These are phyloP conservation scores for Bothriochloa decipiens DNA, from an alignment of 176 grass and related monocot genomes.

Conservation along the genomic window DNA sequence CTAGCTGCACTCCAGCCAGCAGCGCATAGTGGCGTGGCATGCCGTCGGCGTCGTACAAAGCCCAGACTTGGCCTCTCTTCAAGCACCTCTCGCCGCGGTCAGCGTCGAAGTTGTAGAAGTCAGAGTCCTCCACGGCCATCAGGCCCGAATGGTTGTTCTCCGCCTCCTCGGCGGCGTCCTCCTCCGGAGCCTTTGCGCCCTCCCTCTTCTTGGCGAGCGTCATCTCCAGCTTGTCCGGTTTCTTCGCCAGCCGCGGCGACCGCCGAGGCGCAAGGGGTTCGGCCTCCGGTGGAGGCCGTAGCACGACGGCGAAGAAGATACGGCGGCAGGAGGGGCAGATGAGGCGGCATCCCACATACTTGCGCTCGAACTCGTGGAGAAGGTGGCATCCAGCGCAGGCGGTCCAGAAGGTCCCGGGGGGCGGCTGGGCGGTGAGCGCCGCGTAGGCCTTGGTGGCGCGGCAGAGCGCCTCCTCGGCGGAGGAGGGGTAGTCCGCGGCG, in stretches of 20 bases:
- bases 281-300: conserved; percentile 32
- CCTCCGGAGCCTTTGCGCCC: background rate
- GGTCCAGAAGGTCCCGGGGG: conserved; percentile 53
- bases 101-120: conserved; percentile 89
- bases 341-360: conserved; percentile 78
- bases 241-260: conserved; percentile 27
- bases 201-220: too few species aligned
- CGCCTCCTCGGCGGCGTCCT: conserved; percentile 14
- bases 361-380: conserved; percentile 82
- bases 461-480: conserved; percentile 59
- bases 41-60: conserved; percentile 86
- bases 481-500: conserved; percentile 1
- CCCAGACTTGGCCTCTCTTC: conserved; percentile 90
- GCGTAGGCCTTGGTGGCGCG: conserved; percentile 40
- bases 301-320: conserved; percentile 72
- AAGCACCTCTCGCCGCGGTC: conserved; percentile 74
- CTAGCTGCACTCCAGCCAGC: conserved; percentile 53
- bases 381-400: conserved; percentile 77
- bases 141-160: conserved; percentile 42
- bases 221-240: too few species aligned
- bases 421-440: conserved; percentile 52
- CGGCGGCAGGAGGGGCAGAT: conserved; percentile 82
- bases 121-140: conserved; percentile 84
- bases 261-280: background rate
- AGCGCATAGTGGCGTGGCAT: conserved; percentile 81